Evolutionary conservation across 345 rosid species (phyloP).

Genomic region (Rhizophora apiculata): DNA sequence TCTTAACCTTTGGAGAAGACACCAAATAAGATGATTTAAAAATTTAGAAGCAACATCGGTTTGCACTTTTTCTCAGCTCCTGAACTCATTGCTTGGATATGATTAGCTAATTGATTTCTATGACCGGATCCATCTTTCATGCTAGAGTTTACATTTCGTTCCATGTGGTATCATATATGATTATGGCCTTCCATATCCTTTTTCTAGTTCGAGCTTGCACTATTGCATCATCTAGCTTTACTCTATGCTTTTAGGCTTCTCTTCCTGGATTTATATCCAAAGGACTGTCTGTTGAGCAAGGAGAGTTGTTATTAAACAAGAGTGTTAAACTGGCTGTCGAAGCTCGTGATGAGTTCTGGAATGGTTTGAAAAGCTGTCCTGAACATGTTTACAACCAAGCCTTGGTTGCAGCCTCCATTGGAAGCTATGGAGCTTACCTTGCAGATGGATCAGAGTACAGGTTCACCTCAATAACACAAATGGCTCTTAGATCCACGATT

Average conservation of each 20-base stretch:
- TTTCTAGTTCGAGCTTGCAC: background rate
- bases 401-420: conserved; percentile 86
- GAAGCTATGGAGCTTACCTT: conserved; percentile 92
- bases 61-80: no score
- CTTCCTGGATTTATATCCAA: conserved; percentile 76
- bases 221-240: background rate
- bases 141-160: no score
- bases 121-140: no score
- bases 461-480: conserved; percentile 22
- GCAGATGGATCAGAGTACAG: conserved; percentile 98
- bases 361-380: conserved; percentile 35
- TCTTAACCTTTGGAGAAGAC: no score
- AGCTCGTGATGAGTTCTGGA: conserved; percentile 85
- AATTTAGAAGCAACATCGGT: no score
- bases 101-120: no score
- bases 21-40: no score
- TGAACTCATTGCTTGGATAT: no score
- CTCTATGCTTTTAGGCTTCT: conserved; percentile 52
- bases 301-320: conserved; percentile 56
- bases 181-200: background rate
- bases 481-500: background rate
- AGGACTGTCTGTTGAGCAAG: conserved; percentile 72
- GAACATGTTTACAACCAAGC: conserved; percentile 58
- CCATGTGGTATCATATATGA: no score
- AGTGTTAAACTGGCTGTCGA: conserved; percentile 75